Evolutionary conservation across 192 early-diverging fungal genomes (phyloP).

Genomic region (Phycomyces nitens): DNA sequence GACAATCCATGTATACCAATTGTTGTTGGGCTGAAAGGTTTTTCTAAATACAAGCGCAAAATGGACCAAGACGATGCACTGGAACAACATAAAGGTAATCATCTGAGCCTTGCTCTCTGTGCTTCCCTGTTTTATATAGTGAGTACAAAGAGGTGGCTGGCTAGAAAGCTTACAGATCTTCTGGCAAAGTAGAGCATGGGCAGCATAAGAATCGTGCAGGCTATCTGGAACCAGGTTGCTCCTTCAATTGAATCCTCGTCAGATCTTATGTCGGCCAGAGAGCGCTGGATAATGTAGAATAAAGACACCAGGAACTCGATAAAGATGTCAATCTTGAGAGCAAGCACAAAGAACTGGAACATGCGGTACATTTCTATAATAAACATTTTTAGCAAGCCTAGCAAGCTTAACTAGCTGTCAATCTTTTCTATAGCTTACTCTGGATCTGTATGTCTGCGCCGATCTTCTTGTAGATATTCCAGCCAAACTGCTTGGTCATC

Average conservation of each 20-base stretch:
- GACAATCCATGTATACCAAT: constrained; percentile 39
- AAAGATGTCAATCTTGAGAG: constrained; percentile 80
- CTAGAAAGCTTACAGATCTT: constrained; percentile 26
- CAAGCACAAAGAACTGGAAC: constrained; percentile 76
- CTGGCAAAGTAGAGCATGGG: constrained; percentile 38
- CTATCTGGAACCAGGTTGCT: constrained; percentile 17
- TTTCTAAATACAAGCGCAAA: constrained; percentile 28
- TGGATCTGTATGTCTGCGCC: constrained; percentile 60
- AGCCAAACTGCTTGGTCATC: constrained; percentile 38
- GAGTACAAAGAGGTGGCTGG: background rate
- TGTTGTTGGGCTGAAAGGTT: constrained; percentile 26
- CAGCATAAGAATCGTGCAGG: constrained; percentile 23
- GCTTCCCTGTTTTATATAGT: constrained; percentile 22
- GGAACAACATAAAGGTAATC: constrained; percentile 31
- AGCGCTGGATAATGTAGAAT: constrained; percentile 49
- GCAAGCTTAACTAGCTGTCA: too few species aligned
- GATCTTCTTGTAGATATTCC: constrained; percentile 66
- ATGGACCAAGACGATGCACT: constrained; percentile 26
- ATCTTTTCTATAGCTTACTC: constrained; percentile 40
- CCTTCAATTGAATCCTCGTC: background rate
- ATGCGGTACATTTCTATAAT: constrained; percentile 51
- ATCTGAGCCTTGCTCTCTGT: constrained; percentile 28
- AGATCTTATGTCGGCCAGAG: background rate
- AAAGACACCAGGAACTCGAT: constrained; percentile 69
- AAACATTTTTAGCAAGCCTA: background rate